Evolutionary conservation across 1,139 yeast genomes (phyloP).

Genomic region (Blastobotrys petasosporus): DNA sequence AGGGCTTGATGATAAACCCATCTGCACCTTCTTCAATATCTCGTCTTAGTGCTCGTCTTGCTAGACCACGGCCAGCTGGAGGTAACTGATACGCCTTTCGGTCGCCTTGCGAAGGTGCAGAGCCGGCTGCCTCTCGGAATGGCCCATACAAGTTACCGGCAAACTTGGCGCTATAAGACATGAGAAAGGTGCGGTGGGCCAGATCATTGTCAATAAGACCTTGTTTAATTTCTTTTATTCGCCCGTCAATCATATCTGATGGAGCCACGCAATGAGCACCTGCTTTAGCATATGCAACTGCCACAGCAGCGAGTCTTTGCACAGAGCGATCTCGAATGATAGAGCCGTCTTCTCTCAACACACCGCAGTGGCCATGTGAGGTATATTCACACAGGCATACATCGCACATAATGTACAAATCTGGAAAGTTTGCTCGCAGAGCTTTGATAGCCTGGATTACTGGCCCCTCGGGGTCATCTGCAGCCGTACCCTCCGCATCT

Average conservation of each 20-base stretch:
- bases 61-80: constrained; percentile 86
- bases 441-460: constrained; percentile 73
- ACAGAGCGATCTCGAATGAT: constrained; percentile 73
- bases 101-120: constrained; percentile 85
- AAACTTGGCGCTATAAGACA: constrained; percentile 94
- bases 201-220: constrained; percentile 79
- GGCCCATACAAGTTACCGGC: constrained; percentile 93
- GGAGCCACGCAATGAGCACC: constrained; percentile 98
- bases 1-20: constrained; percentile 94
- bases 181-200: constrained; percentile 81
- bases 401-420: constrained; percentile 81
- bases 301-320: constrained; percentile 84
- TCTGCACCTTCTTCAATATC: constrained; percentile 94
- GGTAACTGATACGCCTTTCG: constrained; percentile 93
- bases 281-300: constrained; percentile 90
- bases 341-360: constrained; percentile 77
- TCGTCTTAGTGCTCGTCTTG: constrained; percentile 81
- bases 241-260: constrained; percentile 96
- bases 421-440: constrained; percentile 64
- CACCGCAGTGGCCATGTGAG: constrained; percentile 95
- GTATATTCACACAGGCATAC: constrained; percentile 97
- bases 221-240: constrained; percentile 78
- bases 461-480: constrained; percentile 96
- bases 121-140: constrained; percentile 95
- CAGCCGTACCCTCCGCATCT: constrained; percentile 79